Evolutionary conservation across 1,284 basidiomycete species (phyloP), one percentile per base, ranked within the genome.

Genomic region (Microbotryum intermedium): DNA sequence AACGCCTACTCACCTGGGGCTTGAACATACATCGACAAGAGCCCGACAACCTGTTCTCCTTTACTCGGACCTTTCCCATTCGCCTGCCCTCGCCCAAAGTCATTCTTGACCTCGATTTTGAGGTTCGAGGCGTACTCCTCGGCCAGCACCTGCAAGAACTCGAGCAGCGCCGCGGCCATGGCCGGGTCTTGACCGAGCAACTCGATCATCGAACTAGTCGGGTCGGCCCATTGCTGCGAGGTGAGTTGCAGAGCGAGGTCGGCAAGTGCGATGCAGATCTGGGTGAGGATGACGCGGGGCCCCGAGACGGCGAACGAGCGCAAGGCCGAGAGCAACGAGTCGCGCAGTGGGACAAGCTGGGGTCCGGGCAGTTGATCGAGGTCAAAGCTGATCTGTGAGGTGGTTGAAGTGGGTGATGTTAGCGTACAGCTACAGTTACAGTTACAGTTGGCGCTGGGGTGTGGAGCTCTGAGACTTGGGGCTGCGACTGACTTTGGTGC

Each of bases 231-330:
- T 62, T 84, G 80, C 61, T 53, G 45, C 1, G 55, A 7, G n/a
- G 88, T 84, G 70, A 92, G 82, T 76, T 98, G 95, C 28, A 98
- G 77, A 1, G 94, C 90, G 25, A 98, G 81, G 48, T 90, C 92
- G 8, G 93, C 84, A 53, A 98, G 77, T 2, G 94, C 88, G 26
- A 98, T 79, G 73, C 86, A 92, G 50, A 98, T 79, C 72, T 98
- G 95, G 18, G 89, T 84, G 69, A 92, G 83, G 68, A 98, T 86
- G 44, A 85, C 87, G 60, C 86, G 83, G 3, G 92, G 90, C 5
- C 92, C 92, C 43, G 77, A 71, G 53, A 86, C 80, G 69, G 86
- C 84, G 62, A 77, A 76, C 8, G 75, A 77, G 73, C 76, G 84
- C 70, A 99, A 78, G 3, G 90, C 88, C 26, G 83, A 76, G 60